These are phyloP conservation scores for Geosmithia flava DNA, from an alignment of 2,329 filamentous ascomycete genomes.

Conservation along the genomic window DNA sequence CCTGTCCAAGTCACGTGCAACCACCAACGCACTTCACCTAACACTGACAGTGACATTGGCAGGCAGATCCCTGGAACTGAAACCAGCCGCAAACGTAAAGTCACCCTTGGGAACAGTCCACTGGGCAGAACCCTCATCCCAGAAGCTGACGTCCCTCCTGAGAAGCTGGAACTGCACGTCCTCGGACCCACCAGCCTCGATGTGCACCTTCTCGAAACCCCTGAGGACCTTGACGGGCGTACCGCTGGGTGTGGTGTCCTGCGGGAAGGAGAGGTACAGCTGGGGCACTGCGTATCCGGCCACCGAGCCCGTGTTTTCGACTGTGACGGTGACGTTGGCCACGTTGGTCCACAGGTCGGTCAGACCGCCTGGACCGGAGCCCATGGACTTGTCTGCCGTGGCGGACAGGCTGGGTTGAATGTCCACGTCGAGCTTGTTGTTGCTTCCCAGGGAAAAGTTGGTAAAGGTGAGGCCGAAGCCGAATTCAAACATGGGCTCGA, in stretches of 20 bases:
- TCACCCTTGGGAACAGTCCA: constrained; percentile 36
- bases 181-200: not conserved
- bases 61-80: too few relatives aligned
- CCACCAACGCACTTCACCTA: too few relatives aligned
- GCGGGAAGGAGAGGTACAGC: constrained; percentile 29
- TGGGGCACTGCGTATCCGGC: constrained; percentile 30
- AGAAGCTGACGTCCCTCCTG: too few relatives aligned
- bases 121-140: constrained; percentile 41
- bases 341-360: constrained; percentile 47
- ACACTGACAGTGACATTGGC: constrained; percentile 16
- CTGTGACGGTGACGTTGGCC: constrained; percentile 29
- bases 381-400: too few relatives aligned
- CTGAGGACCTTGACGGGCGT: constrained; percentile 6
- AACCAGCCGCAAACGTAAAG: constrained; percentile 45
- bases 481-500: constrained; percentile 65
- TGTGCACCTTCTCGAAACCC: too few relatives aligned
- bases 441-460: constrained; percentile 41
- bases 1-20: too few relatives aligned
- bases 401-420: constrained; percentile 31
- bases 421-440: constrained; percentile 21
- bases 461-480: constrained; percentile 74
- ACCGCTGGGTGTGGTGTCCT: constrained; percentile 7
- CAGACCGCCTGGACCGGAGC: too few relatives aligned
- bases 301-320: constrained; percentile 38
- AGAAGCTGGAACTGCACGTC: not conserved